Evolutionary conservation across 179 eudicot genomes (phyloP).

Genomic region (Nepenthes alata): DNA sequence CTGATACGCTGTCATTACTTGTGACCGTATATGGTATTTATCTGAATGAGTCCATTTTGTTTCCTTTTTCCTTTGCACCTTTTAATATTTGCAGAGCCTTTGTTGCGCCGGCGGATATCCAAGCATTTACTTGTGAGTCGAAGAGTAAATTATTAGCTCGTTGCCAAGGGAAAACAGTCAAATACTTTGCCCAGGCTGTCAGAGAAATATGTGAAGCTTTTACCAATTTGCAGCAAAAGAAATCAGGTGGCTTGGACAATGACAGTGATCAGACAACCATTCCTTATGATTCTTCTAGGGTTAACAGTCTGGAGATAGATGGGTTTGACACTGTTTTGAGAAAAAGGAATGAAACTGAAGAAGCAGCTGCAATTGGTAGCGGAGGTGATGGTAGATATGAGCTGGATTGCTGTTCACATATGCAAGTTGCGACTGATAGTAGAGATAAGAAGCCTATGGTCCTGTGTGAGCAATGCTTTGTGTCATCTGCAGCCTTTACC

Average conservation of each 20-base stretch:
- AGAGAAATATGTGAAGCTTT: conserved; percentile 77
- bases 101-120: conserved; percentile 79
- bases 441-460: conserved; percentile 5
- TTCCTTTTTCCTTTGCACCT: conserved; percentile 1
- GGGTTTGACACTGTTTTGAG: conserved; percentile 17
- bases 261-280: conserved; percentile 17
- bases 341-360: conserved; percentile 5
- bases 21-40: background rate
- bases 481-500: background rate
- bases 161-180: conserved; percentile 67
- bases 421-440: conserved; percentile 7
- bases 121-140: conserved; percentile 68
- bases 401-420: conserved; percentile 23
- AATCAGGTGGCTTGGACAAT: conserved; percentile 21
- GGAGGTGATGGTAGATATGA: conserved; percentile 16
- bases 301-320: conserved; percentile 25
- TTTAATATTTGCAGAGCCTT: conserved; percentile 53
- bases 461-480: conserved; percentile 6
- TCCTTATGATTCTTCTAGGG: conserved; percentile 23
- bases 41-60: background rate
- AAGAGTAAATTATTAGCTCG: conserved; percentile 53
- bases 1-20: background rate
- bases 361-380: conserved; percentile 11
- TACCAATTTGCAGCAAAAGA: conserved; percentile 35
- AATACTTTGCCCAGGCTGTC: conserved; percentile 68